Evolutionary conservation across 495 filamentous ascomycete genomes (phyloP).

Genomic region (Bacidia rubella): DNA sequence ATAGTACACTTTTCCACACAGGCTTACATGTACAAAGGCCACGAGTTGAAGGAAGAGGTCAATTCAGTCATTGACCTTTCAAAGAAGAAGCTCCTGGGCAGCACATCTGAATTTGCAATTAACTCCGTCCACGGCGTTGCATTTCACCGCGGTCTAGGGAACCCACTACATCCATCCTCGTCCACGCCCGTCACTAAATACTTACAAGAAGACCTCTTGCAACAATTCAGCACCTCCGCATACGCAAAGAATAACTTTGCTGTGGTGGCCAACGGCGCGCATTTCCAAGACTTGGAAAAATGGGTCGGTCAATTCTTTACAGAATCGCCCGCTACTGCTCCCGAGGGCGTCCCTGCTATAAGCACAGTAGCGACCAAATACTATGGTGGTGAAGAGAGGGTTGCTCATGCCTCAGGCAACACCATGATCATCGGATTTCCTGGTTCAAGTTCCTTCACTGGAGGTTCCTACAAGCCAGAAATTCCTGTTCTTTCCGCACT

Average conservation of each 20-base stretch:
- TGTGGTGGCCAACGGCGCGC: conserved; percentile 76
- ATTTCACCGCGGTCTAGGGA: conserved; percentile 88
- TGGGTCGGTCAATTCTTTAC: conserved; percentile 90
- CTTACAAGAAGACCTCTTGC: conserved; percentile 55
- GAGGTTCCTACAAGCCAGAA: conserved; percentile 68
- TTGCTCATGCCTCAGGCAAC: conserved; percentile 57
- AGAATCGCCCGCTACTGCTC: conserved; percentile 30
- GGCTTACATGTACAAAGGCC: conserved; percentile 37
- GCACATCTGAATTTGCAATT: conserved; percentile 58
- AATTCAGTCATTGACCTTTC: conserved; percentile 53
- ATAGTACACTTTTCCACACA: background rate
- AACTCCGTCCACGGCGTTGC: conserved; percentile 78
- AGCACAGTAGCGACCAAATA: conserved; percentile 55
- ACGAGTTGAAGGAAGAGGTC: conserved; percentile 82
- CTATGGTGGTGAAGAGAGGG: conserved; percentile 87
- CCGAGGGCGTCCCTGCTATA: conserved; percentile 30
- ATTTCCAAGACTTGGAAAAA: conserved; percentile 61
- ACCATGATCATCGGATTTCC: conserved; percentile 83
- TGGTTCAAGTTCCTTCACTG: conserved; percentile 61
- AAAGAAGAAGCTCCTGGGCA: conserved; percentile 52
- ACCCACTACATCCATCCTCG: conserved; percentile 54
- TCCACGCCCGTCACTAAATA: conserved; percentile 61
- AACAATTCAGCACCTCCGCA: conserved; percentile 56
- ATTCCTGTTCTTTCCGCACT: conserved; percentile 76
- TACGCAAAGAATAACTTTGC: conserved; percentile 85